Evolutionary conservation across 495 filamentous ascomycete species (phyloP), one percentile per base, ranked within the genome.

Genomic region (Penicillium bialowiezense): DNA sequence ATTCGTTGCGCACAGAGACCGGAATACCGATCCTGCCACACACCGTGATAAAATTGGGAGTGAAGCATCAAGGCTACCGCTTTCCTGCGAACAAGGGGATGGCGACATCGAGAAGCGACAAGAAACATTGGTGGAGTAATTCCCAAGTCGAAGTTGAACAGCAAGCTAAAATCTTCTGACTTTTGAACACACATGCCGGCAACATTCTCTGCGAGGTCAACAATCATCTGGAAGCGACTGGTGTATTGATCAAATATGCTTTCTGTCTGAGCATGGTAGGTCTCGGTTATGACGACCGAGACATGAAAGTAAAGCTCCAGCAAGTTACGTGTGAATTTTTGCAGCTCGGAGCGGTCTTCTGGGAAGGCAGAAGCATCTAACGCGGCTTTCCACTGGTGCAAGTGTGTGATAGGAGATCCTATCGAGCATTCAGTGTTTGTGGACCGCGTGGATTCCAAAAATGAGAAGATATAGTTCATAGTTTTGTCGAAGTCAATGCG

Each of bases 1-100:
- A 50, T 50, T n/a, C 48, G 38, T 29, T 42, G 48, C 0, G 39
- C 39, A 43, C 48, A 50, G 20, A 42, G 48, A 9, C 48, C 48
- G 2, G 48, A 42, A 12, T 50, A 50, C 19, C 20, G 48, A 43
- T 50, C 48, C 5, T 21, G 39, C 48, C 48, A 50, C 13, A 18
- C 31, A 19, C 48, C 48, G 10, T 37, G 48, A 14, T 50, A 50
- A 3, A 43, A 34, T 0, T 28, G 12, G 0, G 48, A 43, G 3
- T 50, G 19, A 1, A 50, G 14, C 38, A 50, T 50, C 32, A 50
- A n/a, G 2, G 18, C 8, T 3, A 43, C 31, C 0, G 48, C 48
- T 12, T 35, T 42, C 10, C 48, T 19, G 3, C 48, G 21, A 1
- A 43, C 43, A 2, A 10, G 3, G 15, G 39, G 14, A 38, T 50